Evolutionary conservation across 2,329 filamentous ascomycete species (phyloP), one percentile per base, ranked within the genome.

Genomic region (Tolypocladium cylindrosporum): DNA sequence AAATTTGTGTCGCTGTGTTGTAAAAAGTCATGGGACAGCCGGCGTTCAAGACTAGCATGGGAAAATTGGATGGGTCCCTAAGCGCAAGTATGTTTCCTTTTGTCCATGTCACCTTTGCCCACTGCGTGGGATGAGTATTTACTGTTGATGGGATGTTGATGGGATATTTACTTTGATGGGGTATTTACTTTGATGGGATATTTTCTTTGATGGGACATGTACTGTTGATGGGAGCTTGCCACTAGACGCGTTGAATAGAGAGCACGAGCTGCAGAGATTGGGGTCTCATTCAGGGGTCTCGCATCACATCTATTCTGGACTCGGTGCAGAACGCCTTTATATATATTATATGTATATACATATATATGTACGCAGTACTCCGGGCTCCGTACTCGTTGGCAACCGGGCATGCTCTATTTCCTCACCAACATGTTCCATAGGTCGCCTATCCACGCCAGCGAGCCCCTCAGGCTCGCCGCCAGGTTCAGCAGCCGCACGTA

Each of bases 401-500:
- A 4, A 14, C 48, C 16, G n/a, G 14, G 16, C 19, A 3, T 11
- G 27, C 39, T 19, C n/a, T 21, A 55, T 37, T 9, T 45, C 40
- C 54, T 43, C 24, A 55, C 16, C 10, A 48, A 5, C 16, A 42
- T 39, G 31, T 45, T 56, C 50, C 40, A 54, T 34, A 57, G 11
- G 36, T 72, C 70, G 13, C 58, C 57, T 21, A 70, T 41, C 69
- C 78, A 78, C 2, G 80, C 83, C 40, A 69, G 60, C 83, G 82
- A 87, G 0, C 83, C 83, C 62, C 77, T 75, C 13, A 76, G 65
- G 39, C 63, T 65, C 60, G 79, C 75, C 41, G 81, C 64, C 37
- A 74, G 65, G 65, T 86, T 84, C 62, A 88, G 53, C 59, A 86
- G 61, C 45, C 71, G 70, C 1, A 88, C 68, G 57, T 84, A 76